Evolutionary conservation across 495 filamentous ascomycete genomes (phyloP), one percentile per base, ranked within the genome.

Genomic region (Aspergillus carlsbadensis): DNA sequence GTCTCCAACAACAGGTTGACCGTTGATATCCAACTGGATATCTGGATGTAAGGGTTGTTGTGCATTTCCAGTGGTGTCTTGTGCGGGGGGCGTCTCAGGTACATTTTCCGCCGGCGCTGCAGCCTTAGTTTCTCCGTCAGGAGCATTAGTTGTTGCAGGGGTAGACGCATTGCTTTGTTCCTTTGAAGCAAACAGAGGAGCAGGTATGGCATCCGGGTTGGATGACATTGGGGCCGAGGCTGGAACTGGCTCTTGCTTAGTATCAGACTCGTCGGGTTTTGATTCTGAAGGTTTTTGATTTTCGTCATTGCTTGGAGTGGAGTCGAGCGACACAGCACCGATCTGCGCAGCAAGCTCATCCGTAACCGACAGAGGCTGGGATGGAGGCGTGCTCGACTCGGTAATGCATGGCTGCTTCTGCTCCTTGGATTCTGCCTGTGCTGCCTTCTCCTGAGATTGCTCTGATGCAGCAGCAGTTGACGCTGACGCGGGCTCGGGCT

Each of bases 1-100:
- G 68, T 99, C 94, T 14, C 94, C 94, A n/a, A 99, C 94, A 21
- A 99, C 93, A 8, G 92, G 90, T n/a, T 81, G 80, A 6, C 83
- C 85, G 64, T 89, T 84, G 21, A 79, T 69, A 57, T 90, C 87
- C 26, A 80, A 74, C 55, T 89, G 84, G 29, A 75, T 67, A 34
- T 70, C 71, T 44, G 64, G 64, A 21, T 66, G 58, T n/a, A 57
- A 31, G 2, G 67, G 64, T 42, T 78, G 75, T 21, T 74, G 72
- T 22, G 64, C 51, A 31, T 71, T 70, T 20, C 64, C 69, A n/a
- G 70, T 66, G 11, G 68, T 69, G 24, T 62, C 52, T 46, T 70
- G 65, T 10, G 58, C 37, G 3, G 64, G 54, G 36, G 65, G 70
- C 11, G 59, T 36, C n/a, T 59, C 61, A 17, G 64, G 56, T 31